A percentile compares a stretch with the other conserved stretches of the same genome.
phyloP scores from a whole-genome alignment of 176 grass and related monocot genomes.

The Puya raimondii region DNA sequence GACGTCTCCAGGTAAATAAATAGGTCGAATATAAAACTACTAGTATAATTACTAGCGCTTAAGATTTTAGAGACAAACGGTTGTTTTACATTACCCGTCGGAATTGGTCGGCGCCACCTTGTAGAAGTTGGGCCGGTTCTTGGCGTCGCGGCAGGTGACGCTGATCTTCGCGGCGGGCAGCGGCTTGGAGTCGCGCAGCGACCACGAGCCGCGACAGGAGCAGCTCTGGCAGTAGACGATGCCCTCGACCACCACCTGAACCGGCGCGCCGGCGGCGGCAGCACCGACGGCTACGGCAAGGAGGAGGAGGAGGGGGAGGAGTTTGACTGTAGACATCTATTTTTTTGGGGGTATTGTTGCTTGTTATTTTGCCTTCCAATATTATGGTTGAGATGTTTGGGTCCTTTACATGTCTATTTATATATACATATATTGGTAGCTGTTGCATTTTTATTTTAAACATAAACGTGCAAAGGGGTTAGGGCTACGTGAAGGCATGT shows the following conservation, averaged over 20 bases:
- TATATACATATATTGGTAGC: not conserved
- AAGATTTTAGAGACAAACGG: too few relatives aligned
- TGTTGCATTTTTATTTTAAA: not conserved
- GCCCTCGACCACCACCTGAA: slow-evolving; percentile 43
- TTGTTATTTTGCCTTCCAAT: not conserved
- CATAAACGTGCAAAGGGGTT: slow-evolving; percentile 35
- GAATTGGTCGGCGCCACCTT: slow-evolving; percentile 7
- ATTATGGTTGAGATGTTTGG: not conserved
- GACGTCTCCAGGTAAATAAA: too few relatives aligned
- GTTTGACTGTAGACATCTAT: slow-evolving; percentile 19
- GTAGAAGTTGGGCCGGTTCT: slow-evolving; percentile 40
- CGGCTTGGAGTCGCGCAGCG: slow-evolving; percentile 29
- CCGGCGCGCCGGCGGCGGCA: not conserved
- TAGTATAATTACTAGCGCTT: too few relatives aligned
- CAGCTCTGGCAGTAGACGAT: slow-evolving; percentile 62
- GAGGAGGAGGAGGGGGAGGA: slow-evolving; percentile 25
- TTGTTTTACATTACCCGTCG: too few relatives aligned
- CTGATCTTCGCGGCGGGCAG: slow-evolving; percentile 38
- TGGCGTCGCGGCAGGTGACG: slow-evolving; percentile 59
- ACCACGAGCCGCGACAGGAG: slow-evolving; percentile 21
- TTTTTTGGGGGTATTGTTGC: not conserved
- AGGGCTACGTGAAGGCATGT: slow-evolving; percentile 34
- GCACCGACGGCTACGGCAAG: not conserved
- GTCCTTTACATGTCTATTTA: not conserved
- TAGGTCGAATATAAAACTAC: too few relatives aligned